A percentile compares a stretch with the other conserved stretches of the same genome.
Conservation (phyloP, 192 early-diverging fungal species). For the Backusella liffmaniae region DNA sequence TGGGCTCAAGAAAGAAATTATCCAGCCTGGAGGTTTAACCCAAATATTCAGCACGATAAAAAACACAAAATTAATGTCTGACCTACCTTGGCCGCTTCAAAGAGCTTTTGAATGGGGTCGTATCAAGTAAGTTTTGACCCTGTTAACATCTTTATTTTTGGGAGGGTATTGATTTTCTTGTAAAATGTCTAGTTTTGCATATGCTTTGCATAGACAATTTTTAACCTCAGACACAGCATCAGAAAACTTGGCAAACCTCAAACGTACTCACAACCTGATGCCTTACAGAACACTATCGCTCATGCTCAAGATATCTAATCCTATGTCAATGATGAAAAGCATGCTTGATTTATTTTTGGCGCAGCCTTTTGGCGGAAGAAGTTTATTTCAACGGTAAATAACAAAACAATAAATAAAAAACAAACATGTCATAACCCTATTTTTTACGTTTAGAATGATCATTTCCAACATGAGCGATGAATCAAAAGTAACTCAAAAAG, state of each 20-base stretch:
- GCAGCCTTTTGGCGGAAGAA: slow-evolving; percentile 50
- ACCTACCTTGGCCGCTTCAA: slow-evolving; percentile 43
- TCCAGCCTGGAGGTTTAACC: slow-evolving; percentile 37
- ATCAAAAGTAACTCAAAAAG: slow-evolving; percentile 40
- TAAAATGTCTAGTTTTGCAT: slow-evolving; percentile 43
- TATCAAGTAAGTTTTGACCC: slow-evolving; percentile 33
- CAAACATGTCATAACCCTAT: not conserved
- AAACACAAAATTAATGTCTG: slow-evolving; percentile 22
- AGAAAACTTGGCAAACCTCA: slow-evolving; percentile 48
- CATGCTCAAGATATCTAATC: slow-evolving; percentile 51
- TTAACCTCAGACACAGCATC: slow-evolving; percentile 46
- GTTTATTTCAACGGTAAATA: slow-evolving; percentile 46
- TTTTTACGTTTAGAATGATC: slow-evolving; percentile 36
- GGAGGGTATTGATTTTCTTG: not conserved
- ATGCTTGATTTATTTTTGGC: slow-evolving; percentile 53
- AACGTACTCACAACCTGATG: slow-evolving; percentile 48
- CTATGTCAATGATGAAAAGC: slow-evolving; percentile 50
- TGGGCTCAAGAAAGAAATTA: slow-evolving; percentile 41
- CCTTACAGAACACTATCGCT: slow-evolving; percentile 48
- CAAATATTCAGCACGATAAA: slow-evolving; percentile 29
- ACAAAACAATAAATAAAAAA: not conserved
- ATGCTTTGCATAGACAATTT: slow-evolving; percentile 48
- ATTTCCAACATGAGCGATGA: slow-evolving; percentile 49
- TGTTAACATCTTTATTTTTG: not conserved
- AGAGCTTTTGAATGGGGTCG: slow-evolving; percentile 53